These are phyloP conservation scores for Triangularia verruculosa DNA, from an alignment of 2,329 filamentous ascomycete species.

Conservation along the genomic window DNA sequence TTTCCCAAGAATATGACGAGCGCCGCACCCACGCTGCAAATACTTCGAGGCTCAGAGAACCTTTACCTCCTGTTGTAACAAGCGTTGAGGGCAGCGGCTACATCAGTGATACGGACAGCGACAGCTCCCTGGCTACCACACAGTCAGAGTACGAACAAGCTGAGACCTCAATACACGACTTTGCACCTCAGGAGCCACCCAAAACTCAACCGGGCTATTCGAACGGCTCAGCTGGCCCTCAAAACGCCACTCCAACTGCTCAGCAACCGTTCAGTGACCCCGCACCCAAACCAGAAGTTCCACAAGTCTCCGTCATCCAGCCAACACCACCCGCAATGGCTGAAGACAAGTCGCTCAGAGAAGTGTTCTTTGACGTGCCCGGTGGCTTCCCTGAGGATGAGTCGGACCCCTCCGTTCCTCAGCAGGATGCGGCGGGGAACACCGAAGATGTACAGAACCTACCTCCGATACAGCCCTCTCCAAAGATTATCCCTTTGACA, in stretches of 20 bases:
- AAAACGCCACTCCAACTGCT: background rate
- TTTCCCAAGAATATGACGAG: constrained; percentile 53
- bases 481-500: background rate
- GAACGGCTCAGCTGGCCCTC: constrained; percentile 2
- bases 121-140: constrained; percentile 44
- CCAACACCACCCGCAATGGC: constrained; percentile 43
- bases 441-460: background rate
- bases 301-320: constrained; percentile 44
- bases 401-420: constrained; percentile 23
- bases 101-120: constrained; percentile 60
- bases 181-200: background rate
- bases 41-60: constrained; percentile 57
- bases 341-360: constrained; percentile 12
- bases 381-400: constrained; percentile 55
- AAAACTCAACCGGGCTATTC: constrained; percentile 10
- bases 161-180: background rate
- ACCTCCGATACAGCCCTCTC: background rate
- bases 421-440: background rate
- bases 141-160: constrained; percentile 38
- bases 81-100: constrained; percentile 66
- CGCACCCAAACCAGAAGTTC: constrained; percentile 31
- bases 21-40: constrained; percentile 53
- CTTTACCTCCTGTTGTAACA: constrained; percentile 68
- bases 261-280: constrained; percentile 6
- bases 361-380: constrained; percentile 49